Base-by-base conservation (phyloP, 2,329 filamentous ascomycete genomes). In the Aureobasidium sp. region DNA sequence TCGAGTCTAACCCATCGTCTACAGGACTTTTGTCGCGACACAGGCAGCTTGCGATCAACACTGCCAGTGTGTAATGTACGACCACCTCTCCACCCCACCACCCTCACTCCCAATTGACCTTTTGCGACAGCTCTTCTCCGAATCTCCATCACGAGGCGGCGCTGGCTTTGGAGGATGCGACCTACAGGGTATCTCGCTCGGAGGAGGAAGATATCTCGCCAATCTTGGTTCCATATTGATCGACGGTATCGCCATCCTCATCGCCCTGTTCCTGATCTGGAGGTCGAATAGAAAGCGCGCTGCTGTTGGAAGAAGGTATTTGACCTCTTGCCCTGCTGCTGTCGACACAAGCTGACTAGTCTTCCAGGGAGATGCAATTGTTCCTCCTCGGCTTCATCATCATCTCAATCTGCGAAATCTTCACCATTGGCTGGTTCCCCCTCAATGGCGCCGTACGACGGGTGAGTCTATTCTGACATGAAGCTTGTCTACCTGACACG, bases 221-320 rank as follows among this genome's bases (percentile, higher is more conserved):
- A 99, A 99, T 72, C 73, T 99, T 67, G 94, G 89, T n/a, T 95
- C 92, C 8, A 96, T 99, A 72, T 67, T 99, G 49, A 74, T 97
- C 44, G 88, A 85, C 64, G 90, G 81, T 64, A 73, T 96, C 65
- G 90, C 92, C 44, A 92, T 99, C 67, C 69, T 84, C 27, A 77
- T 83, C 9, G 80, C 88, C 5, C 70, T 78, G 11, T 86, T 88
- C 67, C 79, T 99, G 62, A 69, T 97, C 74, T 84, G 88, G 76
- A 82, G 85, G 67, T 96, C 94, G 25, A 89, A 97, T 70, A 85
- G 83, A 73, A 97, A 99, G 78, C 87, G 89, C 74, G 94, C 94
- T 61, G 94, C 94, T 61, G 94, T 99, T 51, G 94, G 94, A 63
- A 82, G 94, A 78, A 89, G 91, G 91, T 95, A 77, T 64, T 81